Conservation (phyloP, 2,329 filamentous ascomycete genomes). For the Whalleya microplaca region DNA sequence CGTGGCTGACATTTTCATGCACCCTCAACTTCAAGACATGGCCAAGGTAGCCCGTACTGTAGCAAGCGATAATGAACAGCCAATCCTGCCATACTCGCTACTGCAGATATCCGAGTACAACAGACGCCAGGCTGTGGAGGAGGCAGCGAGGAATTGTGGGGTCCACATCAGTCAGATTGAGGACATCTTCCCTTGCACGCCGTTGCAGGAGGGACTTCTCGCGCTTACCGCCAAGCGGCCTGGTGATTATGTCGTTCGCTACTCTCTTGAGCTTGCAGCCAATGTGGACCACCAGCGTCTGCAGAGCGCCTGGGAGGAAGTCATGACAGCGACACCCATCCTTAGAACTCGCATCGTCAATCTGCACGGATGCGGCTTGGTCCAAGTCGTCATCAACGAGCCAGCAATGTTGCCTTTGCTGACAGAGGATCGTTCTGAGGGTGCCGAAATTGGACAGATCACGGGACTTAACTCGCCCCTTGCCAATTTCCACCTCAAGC, state of each 20-base stretch:
- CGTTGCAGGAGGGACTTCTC: slow-evolving; percentile 20
- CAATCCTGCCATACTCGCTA: no score
- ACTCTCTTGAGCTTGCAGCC: neutral
- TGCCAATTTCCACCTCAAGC: neutral
- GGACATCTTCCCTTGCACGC: slow-evolving; percentile 21
- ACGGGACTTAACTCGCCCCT: slow-evolving; percentile 1
- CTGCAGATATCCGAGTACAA: no score
- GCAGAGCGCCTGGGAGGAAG: slow-evolving; percentile 9
- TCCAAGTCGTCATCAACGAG: slow-evolving; percentile 9
- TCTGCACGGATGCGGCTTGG: neutral
- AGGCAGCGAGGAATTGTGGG: slow-evolving; percentile 1
- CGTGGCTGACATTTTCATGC: slow-evolving; percentile 14
- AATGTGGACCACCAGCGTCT: slow-evolving; percentile 10
- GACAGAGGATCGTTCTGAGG: neutral
- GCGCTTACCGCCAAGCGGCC: slow-evolving; percentile 8
- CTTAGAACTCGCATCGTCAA: slow-evolving; percentile 19
- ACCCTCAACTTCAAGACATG: slow-evolving; percentile 5
- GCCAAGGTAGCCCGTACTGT: no score
- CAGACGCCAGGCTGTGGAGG: no score
- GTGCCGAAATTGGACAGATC: neutral
- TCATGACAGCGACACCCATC: neutral
- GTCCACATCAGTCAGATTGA: slow-evolving; percentile 4
- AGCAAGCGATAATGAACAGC: no score
- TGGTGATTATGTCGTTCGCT: slow-evolving; percentile 7
- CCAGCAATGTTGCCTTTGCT: neutral